Conservation (phyloP, 352 stramenopile genomes). For the Hyaloperonospora arabidopsidis region DNA sequence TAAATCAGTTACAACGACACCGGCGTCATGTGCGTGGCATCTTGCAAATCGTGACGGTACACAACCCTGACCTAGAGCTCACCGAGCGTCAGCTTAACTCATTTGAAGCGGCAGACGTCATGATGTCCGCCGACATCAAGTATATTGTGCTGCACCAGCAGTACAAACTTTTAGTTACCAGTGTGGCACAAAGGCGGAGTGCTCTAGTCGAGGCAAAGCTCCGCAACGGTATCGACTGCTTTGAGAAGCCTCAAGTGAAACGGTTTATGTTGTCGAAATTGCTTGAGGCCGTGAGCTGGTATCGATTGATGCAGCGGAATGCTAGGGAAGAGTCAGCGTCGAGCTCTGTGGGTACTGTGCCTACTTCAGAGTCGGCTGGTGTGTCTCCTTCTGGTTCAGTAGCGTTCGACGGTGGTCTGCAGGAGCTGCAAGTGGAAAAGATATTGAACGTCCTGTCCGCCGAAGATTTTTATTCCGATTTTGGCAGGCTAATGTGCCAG, state of each 20-base stretch:
- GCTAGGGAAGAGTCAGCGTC: conserved; percentile 55
- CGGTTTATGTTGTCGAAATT: conserved; percentile 63
- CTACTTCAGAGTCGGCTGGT: conserved; percentile 14
- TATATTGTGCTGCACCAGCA: conserved; percentile 58
- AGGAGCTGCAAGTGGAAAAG: conserved; percentile 65
- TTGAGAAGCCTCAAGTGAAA: conserved; percentile 49
- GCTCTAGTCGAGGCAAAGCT: conserved; percentile 46
- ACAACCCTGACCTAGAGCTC: conserved; percentile 72
- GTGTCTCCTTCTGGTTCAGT: conserved; percentile 27
- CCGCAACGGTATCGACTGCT: conserved; percentile 58
- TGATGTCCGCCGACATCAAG: conserved; percentile 74
- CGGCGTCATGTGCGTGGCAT: conserved; percentile 66
- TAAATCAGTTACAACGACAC: conserved; percentile 80
- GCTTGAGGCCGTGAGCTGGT: conserved; percentile 79
- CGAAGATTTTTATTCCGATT: conserved; percentile 81
- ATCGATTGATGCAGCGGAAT: conserved; percentile 76
- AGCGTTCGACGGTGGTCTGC: conserved; percentile 26
- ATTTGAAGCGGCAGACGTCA: conserved; percentile 57
- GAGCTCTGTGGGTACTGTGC: conserved; percentile 29
- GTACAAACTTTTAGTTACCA: conserved; percentile 41
- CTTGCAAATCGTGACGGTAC: conserved; percentile 70
- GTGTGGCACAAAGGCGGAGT: conserved; percentile 35
- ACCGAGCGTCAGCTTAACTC: conserved; percentile 78
- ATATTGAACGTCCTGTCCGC: conserved; percentile 67
- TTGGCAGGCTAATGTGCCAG: conserved; percentile 69